A percentile compares a stretch with the other conserved stretches of the same genome.
Conservation (phyloP, 225 moss, liverwort and hornwort species). For the Thuidium tamariscinum region DNA sequence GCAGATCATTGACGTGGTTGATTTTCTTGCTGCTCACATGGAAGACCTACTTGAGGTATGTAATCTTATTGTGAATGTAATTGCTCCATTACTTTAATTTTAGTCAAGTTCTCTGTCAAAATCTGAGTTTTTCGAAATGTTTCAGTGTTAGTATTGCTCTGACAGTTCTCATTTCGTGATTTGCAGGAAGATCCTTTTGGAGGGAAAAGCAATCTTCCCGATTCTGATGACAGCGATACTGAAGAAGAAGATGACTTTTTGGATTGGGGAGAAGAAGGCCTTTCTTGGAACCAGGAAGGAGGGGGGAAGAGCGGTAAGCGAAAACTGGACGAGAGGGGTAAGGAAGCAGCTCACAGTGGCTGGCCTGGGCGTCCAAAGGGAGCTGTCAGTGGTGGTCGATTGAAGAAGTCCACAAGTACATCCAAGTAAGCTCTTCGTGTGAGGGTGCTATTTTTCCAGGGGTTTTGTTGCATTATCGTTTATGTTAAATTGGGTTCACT, state of each 20-base stretch:
- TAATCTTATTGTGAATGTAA: neutral
- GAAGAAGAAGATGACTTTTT: neutral
- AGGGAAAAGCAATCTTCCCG: constrained; percentile 4
- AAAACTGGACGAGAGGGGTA: constrained; percentile 7
- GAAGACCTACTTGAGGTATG: constrained; percentile 20
- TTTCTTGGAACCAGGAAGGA: constrained; percentile 3
- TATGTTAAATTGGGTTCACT: neutral
- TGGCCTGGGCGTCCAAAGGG: neutral
- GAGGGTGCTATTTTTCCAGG: neutral
- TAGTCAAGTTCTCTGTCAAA: neutral
- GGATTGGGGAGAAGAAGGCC: neutral
- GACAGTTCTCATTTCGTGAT: neutral
- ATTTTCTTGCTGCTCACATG: constrained; percentile 45
- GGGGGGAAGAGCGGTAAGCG: constrained; percentile 5
- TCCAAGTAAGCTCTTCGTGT: neutral
- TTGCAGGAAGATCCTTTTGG: constrained; percentile 9
- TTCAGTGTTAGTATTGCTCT: neutral
- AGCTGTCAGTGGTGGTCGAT: neutral
- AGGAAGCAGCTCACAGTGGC: neutral
- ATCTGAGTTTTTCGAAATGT: neutral
- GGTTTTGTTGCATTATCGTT: neutral
- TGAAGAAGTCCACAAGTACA: neutral
- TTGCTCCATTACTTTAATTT: neutral
- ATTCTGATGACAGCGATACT: constrained; percentile 19
- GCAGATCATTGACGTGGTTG: constrained; percentile 20